Base-by-base conservation (phyloP, 83 land plant species). In the Picea abies region DNA sequence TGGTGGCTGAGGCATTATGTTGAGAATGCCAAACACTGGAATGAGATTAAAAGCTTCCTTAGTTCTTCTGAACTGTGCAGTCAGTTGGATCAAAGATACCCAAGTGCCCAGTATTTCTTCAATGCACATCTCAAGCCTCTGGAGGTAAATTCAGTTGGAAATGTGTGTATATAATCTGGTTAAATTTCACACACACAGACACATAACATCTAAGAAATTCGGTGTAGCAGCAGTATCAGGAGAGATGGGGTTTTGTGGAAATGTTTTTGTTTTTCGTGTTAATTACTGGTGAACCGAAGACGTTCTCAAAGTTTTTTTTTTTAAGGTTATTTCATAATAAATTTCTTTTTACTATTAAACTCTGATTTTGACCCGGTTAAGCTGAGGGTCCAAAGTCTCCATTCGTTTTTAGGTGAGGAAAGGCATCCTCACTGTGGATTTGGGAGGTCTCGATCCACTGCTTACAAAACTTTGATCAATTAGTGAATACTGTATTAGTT, bases 1-100 rank as follows among this genome's bases (percentile, higher is more conserved):
- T 25, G 68, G 3, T 92, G 96, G 94, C 79, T 94, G 37, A 60
- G 85, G n/a, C 60, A 90, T 37, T 86, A 87, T 67, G 88, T 92
- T 22, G 71, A 82, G n/a, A 58, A 82, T 11, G 25, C 44, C 49
- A 83, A 63, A 20, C 77, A 78, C 19, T 92, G 94, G 96, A 64
- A n/a, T 22, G 75, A 79, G 88, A 90, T 94, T 73, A 70, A 88
- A 37, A 77, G 58, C 25, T 94, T 92, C 58, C 70, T 89, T 12
- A 63, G 78, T 41, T 85, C 76, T n/a, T 80, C 91, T n/a, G 75
- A 78, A 16, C 68, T 80, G 17, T 92, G 94, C 47, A 39, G 81
- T 3, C 82, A 78, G 78, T 80, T 91, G 10, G 75, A 17, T 70
- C 83, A 80, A 72, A 60, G 83, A 4, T 90, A 85, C 75, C 11